A percentile compares a stretch with the other conserved stretches of the same genome.
phyloP scores from a whole-genome alignment of 768 basidiomycete species.

The Phanerochaete sordida region DNA sequence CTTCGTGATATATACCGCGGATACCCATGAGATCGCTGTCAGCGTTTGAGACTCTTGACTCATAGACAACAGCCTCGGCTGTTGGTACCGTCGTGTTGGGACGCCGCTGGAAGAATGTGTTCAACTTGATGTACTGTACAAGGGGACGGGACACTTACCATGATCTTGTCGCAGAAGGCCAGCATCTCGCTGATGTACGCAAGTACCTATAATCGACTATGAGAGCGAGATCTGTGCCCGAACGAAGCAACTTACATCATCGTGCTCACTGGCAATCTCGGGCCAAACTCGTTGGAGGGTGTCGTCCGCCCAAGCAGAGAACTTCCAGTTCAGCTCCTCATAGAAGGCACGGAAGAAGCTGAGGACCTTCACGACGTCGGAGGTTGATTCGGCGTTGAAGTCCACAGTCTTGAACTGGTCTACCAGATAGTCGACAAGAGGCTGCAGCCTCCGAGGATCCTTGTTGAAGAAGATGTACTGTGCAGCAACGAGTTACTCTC shows the following conservation, averaged over 20 bases:
- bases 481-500: background rate
- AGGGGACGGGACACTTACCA: conserved; percentile 49
- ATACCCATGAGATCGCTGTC: conserved; percentile 76
- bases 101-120: conserved; percentile 44
- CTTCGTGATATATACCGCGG: conserved; percentile 58
- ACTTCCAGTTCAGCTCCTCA: conserved; percentile 77
- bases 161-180: conserved; percentile 68
- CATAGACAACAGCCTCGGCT: conserved; percentile 61
- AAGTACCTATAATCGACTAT: conserved; percentile 48
- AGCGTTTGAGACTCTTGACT: conserved; percentile 52
- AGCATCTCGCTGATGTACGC: conserved; percentile 74
- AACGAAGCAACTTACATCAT: conserved; percentile 49
- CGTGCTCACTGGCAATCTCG: conserved; percentile 67
- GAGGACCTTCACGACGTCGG: conserved; percentile 70
- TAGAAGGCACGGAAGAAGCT: conserved; percentile 69
- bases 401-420: conserved; percentile 63
- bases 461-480: conserved; percentile 76
- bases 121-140: conserved; percentile 3
- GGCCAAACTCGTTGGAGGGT: conserved; percentile 66
- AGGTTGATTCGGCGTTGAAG: conserved; percentile 78
- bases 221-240: conserved; percentile 3
- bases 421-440: conserved; percentile 72
- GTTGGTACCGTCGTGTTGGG: conserved; percentile 60
- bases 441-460: conserved; percentile 82
- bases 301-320: conserved; percentile 71